Base-by-base conservation (phyloP, 805 yeast species). In the Teunomyces funiuensis region DNA sequence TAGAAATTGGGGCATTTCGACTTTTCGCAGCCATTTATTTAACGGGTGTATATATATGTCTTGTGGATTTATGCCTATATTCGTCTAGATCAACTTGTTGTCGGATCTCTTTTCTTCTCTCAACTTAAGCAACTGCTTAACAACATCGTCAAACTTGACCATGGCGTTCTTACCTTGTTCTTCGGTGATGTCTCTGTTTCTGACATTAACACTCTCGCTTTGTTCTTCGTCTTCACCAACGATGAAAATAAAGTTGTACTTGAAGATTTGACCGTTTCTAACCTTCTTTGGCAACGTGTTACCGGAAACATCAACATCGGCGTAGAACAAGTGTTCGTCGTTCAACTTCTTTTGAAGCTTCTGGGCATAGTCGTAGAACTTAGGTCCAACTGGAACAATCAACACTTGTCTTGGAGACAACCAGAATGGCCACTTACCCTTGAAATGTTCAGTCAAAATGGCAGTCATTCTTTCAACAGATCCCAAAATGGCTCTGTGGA, bases 361-460 rank as follows among this genome's bases (percentile, higher is more conserved):
- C 65, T 84, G 82, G 31, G 98, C 99, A 61, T 93, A 93, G 51
- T 83, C 96, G 59, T 76, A 82, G 75, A 84, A 91, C 67, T 87
- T 88, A 50, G 86, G 95, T 60, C 97, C 97, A 55, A 93, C 97
- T 54, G 99, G 99, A 22, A 93, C 93, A 57, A 93, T 95, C 56
- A 91, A 75, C 44, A 91, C 79, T 73, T 93, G 99, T 74, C 99
- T 85, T 60, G 99, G 99, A n/a, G 98, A 90, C 63, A 93, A 77
- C 99, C 99, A 93, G 79, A 93, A 88, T 60, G 99, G 99, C 99
- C 99, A 93, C 66, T 89, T 93, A 60, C 99, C 99, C 62, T 90
- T 96, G 71, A 77, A 93, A 74, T 93, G 99, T 71, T 93, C 99
- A 45, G 96, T 90, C 67, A 93, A 81, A 56, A 93, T 91, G 49